Evolutionary conservation across 2,329 filamentous ascomycete species (phyloP).

Genomic region (Davidsoniella australis): DNA sequence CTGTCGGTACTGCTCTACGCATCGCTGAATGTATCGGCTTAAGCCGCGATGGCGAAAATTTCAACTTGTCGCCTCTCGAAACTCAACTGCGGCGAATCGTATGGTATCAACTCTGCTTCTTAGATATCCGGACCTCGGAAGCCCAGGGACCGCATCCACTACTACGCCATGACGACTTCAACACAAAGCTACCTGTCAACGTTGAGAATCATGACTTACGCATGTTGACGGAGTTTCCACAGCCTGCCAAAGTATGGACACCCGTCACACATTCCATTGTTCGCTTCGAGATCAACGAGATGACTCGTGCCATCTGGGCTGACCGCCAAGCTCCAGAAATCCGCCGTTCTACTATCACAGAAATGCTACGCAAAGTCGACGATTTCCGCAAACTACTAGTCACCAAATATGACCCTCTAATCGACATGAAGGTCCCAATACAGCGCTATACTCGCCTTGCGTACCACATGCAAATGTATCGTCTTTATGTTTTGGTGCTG

Average conservation of each 20-base stretch:
- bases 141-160: constrained; percentile 54
- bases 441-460: constrained; percentile 48
- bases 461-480: constrained; percentile 44
- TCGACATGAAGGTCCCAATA: constrained; percentile 41
- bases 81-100: constrained; percentile 54
- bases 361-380: constrained; percentile 50
- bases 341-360: constrained; percentile 42
- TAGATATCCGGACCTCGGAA: constrained; percentile 60
- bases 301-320: constrained; percentile 53
- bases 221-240: constrained; percentile 22
- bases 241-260: constrained; percentile 35
- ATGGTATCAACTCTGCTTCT: constrained; percentile 64
- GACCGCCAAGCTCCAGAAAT: constrained; percentile 49
- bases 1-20: constrained; percentile 54
- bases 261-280: constrained; percentile 51
- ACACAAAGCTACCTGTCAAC: constrained; percentile 56
- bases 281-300: constrained; percentile 56
- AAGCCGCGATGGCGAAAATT: constrained; percentile 52
- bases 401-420: constrained; percentile 45
- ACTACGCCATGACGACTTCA: constrained; percentile 59
- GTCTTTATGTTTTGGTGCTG: constrained; percentile 49
- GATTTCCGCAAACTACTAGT: constrained; percentile 47
- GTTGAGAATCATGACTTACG: constrained; percentile 49
- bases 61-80: constrained; percentile 48
- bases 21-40: constrained; percentile 65